Percentiles rank a stretch among this genome's conserved stretches.
These are phyloP conservation scores for Penicillium paneum DNA, from an alignment of 2,329 filamentous ascomycete species.

Conservation along the genomic window DNA sequence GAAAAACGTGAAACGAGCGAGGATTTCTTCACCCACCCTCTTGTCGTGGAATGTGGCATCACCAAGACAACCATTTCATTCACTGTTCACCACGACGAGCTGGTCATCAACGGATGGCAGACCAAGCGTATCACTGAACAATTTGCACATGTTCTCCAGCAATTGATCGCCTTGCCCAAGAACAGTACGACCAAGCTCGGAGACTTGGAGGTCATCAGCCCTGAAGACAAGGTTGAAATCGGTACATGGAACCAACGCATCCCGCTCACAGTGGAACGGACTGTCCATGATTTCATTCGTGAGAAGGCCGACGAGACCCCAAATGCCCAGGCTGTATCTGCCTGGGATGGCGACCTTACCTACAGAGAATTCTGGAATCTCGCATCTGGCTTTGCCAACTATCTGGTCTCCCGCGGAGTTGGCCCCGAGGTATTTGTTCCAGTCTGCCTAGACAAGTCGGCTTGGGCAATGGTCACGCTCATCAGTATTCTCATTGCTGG, in stretches of 20 bases:
- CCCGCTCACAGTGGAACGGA: constrained; percentile 26
- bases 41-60: constrained; percentile 64
- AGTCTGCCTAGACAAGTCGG: constrained; percentile 36
- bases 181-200: constrained; percentile 23
- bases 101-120: constrained; percentile 51
- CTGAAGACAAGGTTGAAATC: constrained; percentile 34
- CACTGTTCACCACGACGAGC: constrained; percentile 64
- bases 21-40: constrained; percentile 56
- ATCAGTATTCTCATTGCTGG: constrained; percentile 35
- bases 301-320: constrained; percentile 27
- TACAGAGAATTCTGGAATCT: constrained; percentile 32
- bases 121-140: constrained; percentile 57
- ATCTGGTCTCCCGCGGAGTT: constrained; percentile 32
- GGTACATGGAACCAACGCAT: constrained; percentile 32
- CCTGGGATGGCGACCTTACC: constrained; percentile 36
- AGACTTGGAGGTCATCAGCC: constrained; percentile 33
- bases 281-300: constrained; percentile 34
- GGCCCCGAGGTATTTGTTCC: constrained; percentile 33
- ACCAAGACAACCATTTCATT: constrained; percentile 53
- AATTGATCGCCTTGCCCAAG: constrained; percentile 30
- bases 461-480: constrained; percentile 34
- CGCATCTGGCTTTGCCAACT: constrained; percentile 32
- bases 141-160: constrained; percentile 41
- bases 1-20: constrained; percentile 55
- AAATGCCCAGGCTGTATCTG: constrained; percentile 32